A percentile compares a stretch with the other conserved stretches of the same genome.
phyloP scores from a whole-genome alignment of 495 filamentous ascomycete species.

The Xanthoparmelia taractica region DNA sequence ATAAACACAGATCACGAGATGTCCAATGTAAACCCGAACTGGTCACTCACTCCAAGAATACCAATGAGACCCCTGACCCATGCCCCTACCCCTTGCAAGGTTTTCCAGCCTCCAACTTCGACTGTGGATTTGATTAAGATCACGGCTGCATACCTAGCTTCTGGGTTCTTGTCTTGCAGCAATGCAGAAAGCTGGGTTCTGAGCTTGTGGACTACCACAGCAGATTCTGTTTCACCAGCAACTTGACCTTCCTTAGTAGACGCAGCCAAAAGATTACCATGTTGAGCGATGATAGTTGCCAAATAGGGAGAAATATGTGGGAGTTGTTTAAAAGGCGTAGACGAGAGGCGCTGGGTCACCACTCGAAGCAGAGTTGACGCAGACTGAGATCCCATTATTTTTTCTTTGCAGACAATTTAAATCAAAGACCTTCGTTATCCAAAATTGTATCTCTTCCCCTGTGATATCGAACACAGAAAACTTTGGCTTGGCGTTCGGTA shows the following conservation, averaged over 20 bases:
- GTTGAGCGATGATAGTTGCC: constrained; percentile 53
- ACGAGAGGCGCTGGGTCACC: constrained; percentile 59
- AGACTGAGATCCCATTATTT: neutral
- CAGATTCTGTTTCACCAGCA: constrained; percentile 52
- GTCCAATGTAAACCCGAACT: neutral
- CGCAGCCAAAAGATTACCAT: constrained; percentile 49
- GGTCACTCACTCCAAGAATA: constrained; percentile 55
- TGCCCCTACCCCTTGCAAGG: constrained; percentile 56
- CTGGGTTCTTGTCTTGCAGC: constrained; percentile 58
- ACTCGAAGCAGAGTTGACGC: constrained; percentile 43
- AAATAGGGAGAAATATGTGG: constrained; percentile 55
- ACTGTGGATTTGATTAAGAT: constrained; percentile 71
- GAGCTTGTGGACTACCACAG: constrained; percentile 64
- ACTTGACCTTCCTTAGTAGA: constrained; percentile 39
- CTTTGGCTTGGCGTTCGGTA: neutral
- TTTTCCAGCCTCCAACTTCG: constrained; percentile 73
- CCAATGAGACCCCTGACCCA: constrained; percentile 68
- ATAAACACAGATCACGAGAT: neutral
- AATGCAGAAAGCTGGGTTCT: constrained; percentile 69
- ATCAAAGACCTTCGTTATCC: too few relatives aligned
- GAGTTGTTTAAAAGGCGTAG: constrained; percentile 54
- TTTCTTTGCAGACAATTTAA: neutral
- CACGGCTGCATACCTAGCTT: constrained; percentile 69
- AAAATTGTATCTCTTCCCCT: too few relatives aligned
- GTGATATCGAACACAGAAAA: neutral